These are phyloP conservation scores for Phaeosphaeria sp. DNA, from an alignment of 2,329 filamentous ascomycete genomes.

Conservation along the genomic window DNA sequence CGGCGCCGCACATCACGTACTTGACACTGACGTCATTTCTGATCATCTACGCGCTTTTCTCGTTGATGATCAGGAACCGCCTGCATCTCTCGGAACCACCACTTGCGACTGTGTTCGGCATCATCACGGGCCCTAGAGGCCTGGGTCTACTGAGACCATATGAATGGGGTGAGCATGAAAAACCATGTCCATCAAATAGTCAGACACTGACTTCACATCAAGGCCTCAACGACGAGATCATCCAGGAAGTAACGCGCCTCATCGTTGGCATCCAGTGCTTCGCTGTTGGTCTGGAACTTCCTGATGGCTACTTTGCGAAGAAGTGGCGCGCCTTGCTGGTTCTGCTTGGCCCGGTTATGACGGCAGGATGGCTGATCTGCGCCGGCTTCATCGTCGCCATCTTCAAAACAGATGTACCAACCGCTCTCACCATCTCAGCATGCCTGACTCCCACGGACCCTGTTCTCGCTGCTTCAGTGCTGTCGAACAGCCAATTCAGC, in stretches of 20 bases:
- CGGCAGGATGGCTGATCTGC: slow-evolving; percentile 57
- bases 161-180: slow-evolving; percentile 47
- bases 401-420: slow-evolving; percentile 54
- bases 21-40: slow-evolving; percentile 54
- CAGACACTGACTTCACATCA: background rate
- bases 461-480: slow-evolving; percentile 61
- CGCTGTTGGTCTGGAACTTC: slow-evolving; percentile 47
- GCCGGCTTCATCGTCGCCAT: slow-evolving; percentile 56
- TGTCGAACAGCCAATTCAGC: slow-evolving; percentile 62
- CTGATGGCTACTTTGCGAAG: slow-evolving; percentile 55
- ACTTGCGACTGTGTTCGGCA: slow-evolving; percentile 55
- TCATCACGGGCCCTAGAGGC: slow-evolving; percentile 52
- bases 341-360: slow-evolving; percentile 61
- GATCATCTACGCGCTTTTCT: slow-evolving; percentile 56
- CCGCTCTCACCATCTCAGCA: slow-evolving; percentile 60
- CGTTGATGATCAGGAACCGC: slow-evolving; percentile 55
- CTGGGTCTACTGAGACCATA: slow-evolving; percentile 50
- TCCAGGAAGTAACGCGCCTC: slow-evolving; percentile 53
- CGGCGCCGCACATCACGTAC: slow-evolving; percentile 55
- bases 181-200: too few species aligned
- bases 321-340: slow-evolving; percentile 61
- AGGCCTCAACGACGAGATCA: slow-evolving; percentile 46
- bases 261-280: slow-evolving; percentile 55
- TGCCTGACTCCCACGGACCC: slow-evolving; percentile 66
- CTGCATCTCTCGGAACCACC: slow-evolving; percentile 59